These are phyloP conservation scores for Mortierella alpina DNA, from an alignment of 192 early-diverging fungal genomes.

Conservation along the genomic window DNA sequence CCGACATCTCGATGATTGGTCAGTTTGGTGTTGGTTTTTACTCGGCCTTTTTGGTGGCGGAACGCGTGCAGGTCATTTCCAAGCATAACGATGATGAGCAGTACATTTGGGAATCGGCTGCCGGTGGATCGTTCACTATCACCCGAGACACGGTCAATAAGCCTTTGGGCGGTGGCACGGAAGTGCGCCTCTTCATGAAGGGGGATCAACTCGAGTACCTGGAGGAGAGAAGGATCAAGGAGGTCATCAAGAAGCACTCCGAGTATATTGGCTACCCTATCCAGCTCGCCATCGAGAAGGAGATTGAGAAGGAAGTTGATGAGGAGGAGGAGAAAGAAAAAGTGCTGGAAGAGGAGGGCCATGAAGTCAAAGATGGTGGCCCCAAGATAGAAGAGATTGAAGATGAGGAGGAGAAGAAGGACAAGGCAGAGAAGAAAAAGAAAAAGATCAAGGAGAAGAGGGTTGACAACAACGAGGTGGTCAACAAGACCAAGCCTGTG, in stretches of 20 bases:
- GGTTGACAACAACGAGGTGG: constrained; percentile 87
- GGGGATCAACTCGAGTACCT: constrained; percentile 97
- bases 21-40: constrained; percentile 99
- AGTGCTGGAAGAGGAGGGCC: constrained; percentile 80
- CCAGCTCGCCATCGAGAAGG: constrained; percentile 93
- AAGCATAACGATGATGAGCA: constrained; percentile 97
- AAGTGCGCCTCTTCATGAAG: constrained; percentile 95
- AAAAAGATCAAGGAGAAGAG: constrained; percentile 88
- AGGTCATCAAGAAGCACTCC: constrained; percentile 99
- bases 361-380: constrained; percentile 60
- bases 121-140: constrained; percentile 92
- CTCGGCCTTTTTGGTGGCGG: constrained; percentile 98
- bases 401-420: constrained; percentile 40
- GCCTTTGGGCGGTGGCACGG: constrained; percentile 91
- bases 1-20: constrained; percentile 99
- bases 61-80: constrained; percentile 93
- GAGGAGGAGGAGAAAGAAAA: constrained; percentile 81
- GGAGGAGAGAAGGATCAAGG: constrained; percentile 97
- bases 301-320: constrained; percentile 96
- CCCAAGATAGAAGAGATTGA: constrained; percentile 26
- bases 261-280: constrained; percentile 99
- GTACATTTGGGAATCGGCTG: constrained; percentile 93
- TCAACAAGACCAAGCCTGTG: constrained; percentile 99
- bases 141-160: constrained; percentile 89
- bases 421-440: constrained; percentile 81